phyloP scores from a whole-genome alignment of 78 protist genomes.

The Capsaspora owczarzaki region DNA sequence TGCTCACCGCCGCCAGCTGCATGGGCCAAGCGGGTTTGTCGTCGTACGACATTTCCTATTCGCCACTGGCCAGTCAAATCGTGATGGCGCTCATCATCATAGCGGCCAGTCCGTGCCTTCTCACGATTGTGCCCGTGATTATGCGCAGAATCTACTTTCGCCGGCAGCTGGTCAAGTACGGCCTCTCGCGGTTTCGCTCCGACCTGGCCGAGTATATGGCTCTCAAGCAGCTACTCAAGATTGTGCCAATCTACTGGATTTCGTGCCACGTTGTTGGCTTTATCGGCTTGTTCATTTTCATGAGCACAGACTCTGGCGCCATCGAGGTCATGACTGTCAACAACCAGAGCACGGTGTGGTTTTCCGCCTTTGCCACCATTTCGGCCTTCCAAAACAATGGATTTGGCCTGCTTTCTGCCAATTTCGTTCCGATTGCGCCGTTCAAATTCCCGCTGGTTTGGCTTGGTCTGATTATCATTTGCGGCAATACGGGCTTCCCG shows the following conservation, averaged over 20 bases:
- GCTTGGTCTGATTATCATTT: neutral
- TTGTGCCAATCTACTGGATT: neutral
- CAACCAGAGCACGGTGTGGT: neutral
- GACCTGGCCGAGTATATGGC: neutral
- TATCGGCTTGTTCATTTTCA: neutral
- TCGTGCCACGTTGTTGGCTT: neutral
- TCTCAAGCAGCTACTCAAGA: neutral
- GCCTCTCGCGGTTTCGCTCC: neutral
- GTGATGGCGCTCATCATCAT: no score
- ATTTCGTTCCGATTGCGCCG: neutral
- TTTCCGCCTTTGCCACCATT: neutral
- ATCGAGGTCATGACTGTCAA: neutral
- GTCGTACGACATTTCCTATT: no score
- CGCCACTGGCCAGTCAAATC: no score
- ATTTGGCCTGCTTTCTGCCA: neutral
- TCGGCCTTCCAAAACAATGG: constrained; percentile 7
- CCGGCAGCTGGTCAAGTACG: neutral
- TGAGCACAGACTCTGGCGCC: neutral
- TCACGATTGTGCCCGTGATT: neutral
- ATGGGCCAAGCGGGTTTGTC: no score
- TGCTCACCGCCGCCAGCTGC: no score
- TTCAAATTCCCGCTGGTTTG: neutral
- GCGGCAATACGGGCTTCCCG: constrained; percentile 11
- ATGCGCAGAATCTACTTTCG: neutral
- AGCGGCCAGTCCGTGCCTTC: neutral